A percentile compares a stretch with the other conserved stretches of the same genome.
These are phyloP conservation scores for Mortierella claussenii DNA, from an alignment of 192 early-diverging fungal genomes.

Conservation along the genomic window DNA sequence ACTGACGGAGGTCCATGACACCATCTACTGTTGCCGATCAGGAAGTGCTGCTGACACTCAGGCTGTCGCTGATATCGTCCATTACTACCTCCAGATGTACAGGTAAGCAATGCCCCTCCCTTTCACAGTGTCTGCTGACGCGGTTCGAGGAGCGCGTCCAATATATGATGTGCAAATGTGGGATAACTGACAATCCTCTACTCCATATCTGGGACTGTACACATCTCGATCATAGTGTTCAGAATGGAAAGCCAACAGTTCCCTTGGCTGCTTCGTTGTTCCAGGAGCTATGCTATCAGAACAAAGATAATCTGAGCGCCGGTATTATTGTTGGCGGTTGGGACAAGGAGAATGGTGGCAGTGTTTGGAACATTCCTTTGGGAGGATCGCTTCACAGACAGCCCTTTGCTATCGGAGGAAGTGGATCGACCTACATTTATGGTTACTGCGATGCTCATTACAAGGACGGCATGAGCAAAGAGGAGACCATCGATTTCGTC, in stretches of 20 bases:
- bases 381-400: constrained; percentile 93
- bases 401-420: constrained; percentile 95
- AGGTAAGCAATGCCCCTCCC: constrained; percentile 77
- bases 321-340: constrained; percentile 98
- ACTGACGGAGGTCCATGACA: constrained; percentile 94
- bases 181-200: too few species aligned
- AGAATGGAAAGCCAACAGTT: constrained; percentile 89
- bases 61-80: constrained; percentile 97
- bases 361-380: constrained; percentile 90
- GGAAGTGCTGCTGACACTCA: constrained; percentile 99
- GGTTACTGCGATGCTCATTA: constrained; percentile 96
- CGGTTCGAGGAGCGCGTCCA: too few species aligned
- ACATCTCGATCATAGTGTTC: too few species aligned
- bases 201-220: too few species aligned
- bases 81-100: constrained; percentile 95
- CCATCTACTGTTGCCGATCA: constrained; percentile 97
- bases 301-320: constrained; percentile 89
- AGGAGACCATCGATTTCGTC: constrained; percentile 92
- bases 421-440: constrained; percentile 97
- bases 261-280: constrained; percentile 90
- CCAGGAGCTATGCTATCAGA: constrained; percentile 93
- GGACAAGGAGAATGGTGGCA: constrained; percentile 91
- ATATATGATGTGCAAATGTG: too few species aligned
- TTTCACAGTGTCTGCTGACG: too few species aligned
- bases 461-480: constrained; percentile 81